Base-by-base conservation (phyloP, 805 yeast genomes). In the Tetrapisispora fleetii region DNA sequence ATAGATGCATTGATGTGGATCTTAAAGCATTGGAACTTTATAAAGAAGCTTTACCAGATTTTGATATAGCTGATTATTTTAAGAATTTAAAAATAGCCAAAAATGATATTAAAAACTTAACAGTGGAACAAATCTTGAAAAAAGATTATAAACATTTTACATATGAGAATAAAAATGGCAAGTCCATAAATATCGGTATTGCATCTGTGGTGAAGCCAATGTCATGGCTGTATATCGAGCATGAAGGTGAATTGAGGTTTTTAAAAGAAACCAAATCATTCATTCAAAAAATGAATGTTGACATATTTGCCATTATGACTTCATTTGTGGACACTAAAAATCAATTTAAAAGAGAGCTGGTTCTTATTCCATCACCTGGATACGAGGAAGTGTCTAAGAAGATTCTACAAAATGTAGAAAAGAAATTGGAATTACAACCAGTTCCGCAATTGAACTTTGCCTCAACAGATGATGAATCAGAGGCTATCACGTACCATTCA, bases 101-200 rank as follows among this genome's bases (percentile, higher is more conserved):
- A 61, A 74, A 74, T 49, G 78, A 86, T 58, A 68, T 90, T 36
- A 61, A 64, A 2, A 89, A 87, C 0, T 70, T 93, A 36, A 58
- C 77, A 1, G 63, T 80, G 5, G 56, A 56, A 5, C 95, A 88
- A 46, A 64, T 93, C 7, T 68, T 93, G 37, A 70, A 81, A 41
- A 90, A 89, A 63, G 99, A 91, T 62, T 91, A 85, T 66, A 91
- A 91, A 61, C 79, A 79, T 58, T 89, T 83, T 68, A 64, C 59
- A 4, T 71, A 72, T 41, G 40, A 50, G 54, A 24, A 70, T 65
- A 10, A 64, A 57, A 17, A 55, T 10, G 60, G 60, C 4, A 58
- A 58, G 2, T n/a, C 36, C 6, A 48, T 64, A 2, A 64, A 53
- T 4, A 71, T 88, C 13, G 98, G 98, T 0, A 83, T 91, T 57